A percentile compares a stretch with the other conserved stretches of the same genome.
These are phyloP conservation scores for Penicillium salamii DNA, from an alignment of 495 filamentous ascomycete species.

Conservation along the genomic window DNA sequence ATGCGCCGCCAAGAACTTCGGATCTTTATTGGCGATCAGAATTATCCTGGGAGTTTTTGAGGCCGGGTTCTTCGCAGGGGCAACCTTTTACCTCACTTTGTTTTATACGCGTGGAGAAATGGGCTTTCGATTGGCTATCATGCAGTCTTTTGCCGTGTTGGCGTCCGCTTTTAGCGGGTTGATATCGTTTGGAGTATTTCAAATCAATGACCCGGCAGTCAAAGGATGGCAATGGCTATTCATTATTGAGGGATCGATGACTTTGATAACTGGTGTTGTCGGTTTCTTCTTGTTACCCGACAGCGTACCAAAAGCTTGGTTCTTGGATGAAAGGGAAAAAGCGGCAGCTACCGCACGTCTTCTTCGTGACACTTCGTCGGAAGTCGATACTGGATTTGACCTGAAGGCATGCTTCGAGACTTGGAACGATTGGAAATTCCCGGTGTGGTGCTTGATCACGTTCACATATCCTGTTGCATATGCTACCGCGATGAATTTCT, in stretches of 20 bases:
- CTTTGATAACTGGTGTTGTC: constrained; percentile 56
- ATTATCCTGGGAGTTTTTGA: constrained; percentile 54
- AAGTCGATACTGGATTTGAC: constrained; percentile 24
- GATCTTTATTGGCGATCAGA: constrained; percentile 46
- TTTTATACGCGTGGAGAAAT: constrained; percentile 61
- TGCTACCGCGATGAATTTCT: constrained; percentile 34
- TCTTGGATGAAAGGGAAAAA: constrained; percentile 57
- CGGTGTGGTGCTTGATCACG: constrained; percentile 31
- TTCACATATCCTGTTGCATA: constrained; percentile 37
- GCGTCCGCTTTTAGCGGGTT: constrained; percentile 65
- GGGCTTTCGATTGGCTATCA: constrained; percentile 65
- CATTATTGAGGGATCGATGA: constrained; percentile 65
- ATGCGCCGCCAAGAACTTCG: constrained; percentile 51
- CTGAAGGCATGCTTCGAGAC: constrained; percentile 27
- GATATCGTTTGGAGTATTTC: constrained; percentile 68
- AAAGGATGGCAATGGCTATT: constrained; percentile 71
- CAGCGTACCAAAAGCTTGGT: constrained; percentile 55
- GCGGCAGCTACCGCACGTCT: constrained; percentile 23
- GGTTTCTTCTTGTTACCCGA: constrained; percentile 62
- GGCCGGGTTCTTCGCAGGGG: constrained; percentile 61
- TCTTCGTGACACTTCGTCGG: constrained; percentile 29
- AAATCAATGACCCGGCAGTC: constrained; percentile 52
- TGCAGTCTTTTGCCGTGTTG: constrained; percentile 67
- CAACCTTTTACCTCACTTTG: constrained; percentile 57
- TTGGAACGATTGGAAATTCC: constrained; percentile 35